phyloP scores from a whole-genome alignment of 805 yeast species.

The Wickerhamiella galacta region DNA sequence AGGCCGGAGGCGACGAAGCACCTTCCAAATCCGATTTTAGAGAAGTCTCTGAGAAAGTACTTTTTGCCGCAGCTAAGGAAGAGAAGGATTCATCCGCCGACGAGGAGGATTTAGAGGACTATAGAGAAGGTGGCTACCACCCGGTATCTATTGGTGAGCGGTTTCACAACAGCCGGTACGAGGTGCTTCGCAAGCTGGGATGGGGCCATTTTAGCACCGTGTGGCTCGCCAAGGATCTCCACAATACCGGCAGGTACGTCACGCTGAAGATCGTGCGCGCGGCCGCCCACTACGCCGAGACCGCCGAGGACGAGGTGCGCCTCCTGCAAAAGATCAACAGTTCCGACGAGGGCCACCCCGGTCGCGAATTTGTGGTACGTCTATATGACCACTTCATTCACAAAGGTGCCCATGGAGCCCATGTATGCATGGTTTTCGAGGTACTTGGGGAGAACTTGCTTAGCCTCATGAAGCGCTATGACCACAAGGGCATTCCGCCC shows the following conservation, averaged over 20 bases:
- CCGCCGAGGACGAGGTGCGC: constrained; percentile 87
- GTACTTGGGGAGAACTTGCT: constrained; percentile 87
- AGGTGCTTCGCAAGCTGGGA: constrained; percentile 76
- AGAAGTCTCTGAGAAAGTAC: too few species aligned
- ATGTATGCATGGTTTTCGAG: constrained; percentile 94
- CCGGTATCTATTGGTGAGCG: constrained; percentile 81
- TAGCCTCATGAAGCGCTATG: constrained; percentile 63
- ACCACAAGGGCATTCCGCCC: constrained; percentile 65
- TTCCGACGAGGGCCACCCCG: constrained; percentile 54
- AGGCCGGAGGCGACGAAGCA: too few species aligned
- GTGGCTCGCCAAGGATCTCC: constrained; percentile 64
- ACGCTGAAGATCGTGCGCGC: constrained; percentile 90
- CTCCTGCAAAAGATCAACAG: constrained; percentile 46
- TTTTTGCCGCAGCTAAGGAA: too few species aligned
- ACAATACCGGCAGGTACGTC: constrained; percentile 48
- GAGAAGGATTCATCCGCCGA: constrained; percentile 25
- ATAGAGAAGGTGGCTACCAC: constrained; percentile 87
- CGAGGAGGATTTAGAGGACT: constrained; percentile 79
- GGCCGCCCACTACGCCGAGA: constrained; percentile 79
- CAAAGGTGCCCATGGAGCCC: constrained; percentile 79
- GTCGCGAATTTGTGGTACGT: constrained; percentile 65
- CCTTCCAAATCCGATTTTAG: too few species aligned
- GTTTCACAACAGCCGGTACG: constrained; percentile 60
- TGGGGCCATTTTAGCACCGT: constrained; percentile 99
- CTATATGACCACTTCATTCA: constrained; percentile 74